Conservation (phyloP, 2,329 filamentous ascomycete species). For the Fusarium agapanthi region DNA sequence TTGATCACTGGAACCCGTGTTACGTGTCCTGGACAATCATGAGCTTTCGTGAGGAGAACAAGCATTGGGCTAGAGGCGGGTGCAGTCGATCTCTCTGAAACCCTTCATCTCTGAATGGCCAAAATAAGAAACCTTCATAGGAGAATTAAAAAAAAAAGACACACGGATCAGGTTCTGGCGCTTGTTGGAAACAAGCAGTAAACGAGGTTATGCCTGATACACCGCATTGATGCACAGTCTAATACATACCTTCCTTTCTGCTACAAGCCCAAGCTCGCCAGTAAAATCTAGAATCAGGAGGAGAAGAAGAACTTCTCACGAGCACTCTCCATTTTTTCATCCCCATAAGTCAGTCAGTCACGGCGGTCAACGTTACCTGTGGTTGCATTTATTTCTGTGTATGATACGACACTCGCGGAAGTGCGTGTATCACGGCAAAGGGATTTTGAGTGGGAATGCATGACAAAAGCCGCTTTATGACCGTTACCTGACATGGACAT, state of each 20-base stretch:
- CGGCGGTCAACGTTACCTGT: constrained; percentile 1
- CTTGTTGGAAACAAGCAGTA: constrained; percentile 6
- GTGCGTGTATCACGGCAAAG: constrained; percentile 25
- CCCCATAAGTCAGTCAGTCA: constrained; percentile 1
- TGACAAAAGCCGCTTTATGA: constrained; percentile 22
- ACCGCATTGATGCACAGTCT: constrained; percentile 24
- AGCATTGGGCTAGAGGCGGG: constrained; percentile 10
- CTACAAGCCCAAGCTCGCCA: constrained; percentile 26
- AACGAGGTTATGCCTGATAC: constrained; percentile 12
- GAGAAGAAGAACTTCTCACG: not conserved
- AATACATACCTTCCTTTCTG: not conserved
- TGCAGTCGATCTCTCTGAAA: constrained; percentile 22
- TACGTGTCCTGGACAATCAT: constrained; percentile 3
- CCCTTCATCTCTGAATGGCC: constrained; percentile 16
- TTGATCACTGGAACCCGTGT: constrained; percentile 7
- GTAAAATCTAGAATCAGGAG: not conserved
- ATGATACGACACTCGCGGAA: constrained; percentile 5
- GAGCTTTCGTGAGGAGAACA: not conserved
- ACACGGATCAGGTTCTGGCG: constrained; percentile 28
- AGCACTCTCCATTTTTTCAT: not conserved
- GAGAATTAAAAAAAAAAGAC: not conserved
- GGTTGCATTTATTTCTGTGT: not conserved
- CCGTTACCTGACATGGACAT: constrained; percentile 21
- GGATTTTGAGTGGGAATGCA: constrained; percentile 14
- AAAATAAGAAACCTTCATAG: not conserved